Conservation (phyloP, 306 rosid genomes). For the Vigna hirtella region DNA sequence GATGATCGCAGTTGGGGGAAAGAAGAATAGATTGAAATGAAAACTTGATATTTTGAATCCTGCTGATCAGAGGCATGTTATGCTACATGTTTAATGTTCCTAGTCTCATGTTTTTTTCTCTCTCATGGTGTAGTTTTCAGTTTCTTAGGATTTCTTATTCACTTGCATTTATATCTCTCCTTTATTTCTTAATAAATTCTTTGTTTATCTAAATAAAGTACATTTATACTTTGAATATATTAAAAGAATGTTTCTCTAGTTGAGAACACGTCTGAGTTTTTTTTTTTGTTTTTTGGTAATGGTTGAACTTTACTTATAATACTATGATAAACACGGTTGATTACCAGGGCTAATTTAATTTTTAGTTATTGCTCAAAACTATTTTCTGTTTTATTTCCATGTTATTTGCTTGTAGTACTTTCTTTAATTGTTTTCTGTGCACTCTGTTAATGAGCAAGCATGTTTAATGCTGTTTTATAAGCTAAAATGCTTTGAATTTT, state of each 20-base stretch:
- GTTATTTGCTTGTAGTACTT: constrained; percentile 32
- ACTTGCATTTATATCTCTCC: not conserved
- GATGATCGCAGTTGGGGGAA: constrained; percentile 16
- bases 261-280: not conserved
- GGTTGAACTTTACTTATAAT: constrained; percentile 6
- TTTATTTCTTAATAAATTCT: not conserved
- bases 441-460: constrained; percentile 4
- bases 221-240: not conserved
- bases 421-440: constrained; percentile 20
- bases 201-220: not conserved
- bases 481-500: constrained; percentile 38
- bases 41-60: constrained; percentile 28
- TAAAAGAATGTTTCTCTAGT: constrained; percentile 9
- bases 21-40: constrained; percentile 13
- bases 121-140: not conserved
- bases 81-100: not conserved
- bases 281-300: not conserved
- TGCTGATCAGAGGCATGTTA: not conserved
- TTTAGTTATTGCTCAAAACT: constrained; percentile 11
- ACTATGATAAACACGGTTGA: constrained; percentile 25
- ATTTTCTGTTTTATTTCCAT: not conserved
- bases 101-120: not conserved
- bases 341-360: constrained; percentile 12
- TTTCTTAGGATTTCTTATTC: not conserved
- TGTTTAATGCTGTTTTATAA: constrained; percentile 34